phyloP scores from a whole-genome alignment of 257 asterid genomes.

The Plantago major region DNA sequence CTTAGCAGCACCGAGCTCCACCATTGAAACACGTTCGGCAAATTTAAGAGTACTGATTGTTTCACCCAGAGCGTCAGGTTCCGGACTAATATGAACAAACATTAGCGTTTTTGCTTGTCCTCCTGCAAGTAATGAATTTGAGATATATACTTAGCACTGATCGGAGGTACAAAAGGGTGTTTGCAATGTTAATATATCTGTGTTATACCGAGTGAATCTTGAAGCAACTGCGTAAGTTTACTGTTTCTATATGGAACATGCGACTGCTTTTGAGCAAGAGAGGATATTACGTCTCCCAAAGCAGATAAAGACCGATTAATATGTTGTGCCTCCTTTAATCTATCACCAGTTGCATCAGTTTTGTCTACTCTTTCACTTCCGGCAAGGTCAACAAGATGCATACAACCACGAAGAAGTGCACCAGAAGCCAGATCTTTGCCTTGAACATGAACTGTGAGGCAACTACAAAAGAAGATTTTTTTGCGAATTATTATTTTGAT shows the following conservation, averaged over 20 bases:
- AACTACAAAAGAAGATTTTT: slow-evolving; percentile 41
- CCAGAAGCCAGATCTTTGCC: slow-evolving; percentile 77
- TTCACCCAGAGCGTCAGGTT: slow-evolving; percentile 66
- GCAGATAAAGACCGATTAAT: slow-evolving; percentile 80
- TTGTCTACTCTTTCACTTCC: slow-evolving; percentile 85
- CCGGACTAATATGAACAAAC: slow-evolving; percentile 89
- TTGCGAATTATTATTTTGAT: not conserved
- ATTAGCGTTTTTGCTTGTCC: slow-evolving; percentile 83
- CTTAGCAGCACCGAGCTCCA: slow-evolving; percentile 78
- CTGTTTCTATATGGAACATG: slow-evolving; percentile 86
- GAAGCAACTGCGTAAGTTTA: slow-evolving; percentile 88
- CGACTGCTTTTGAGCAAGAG: slow-evolving; percentile 70
- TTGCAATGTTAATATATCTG: not conserved
- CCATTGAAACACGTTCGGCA: slow-evolving; percentile 84
- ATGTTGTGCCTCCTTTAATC: slow-evolving; percentile 72
- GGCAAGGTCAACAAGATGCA: slow-evolving; percentile 92
- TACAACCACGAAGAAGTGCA: slow-evolving; percentile 52
- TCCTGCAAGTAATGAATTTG: slow-evolving; percentile 36
- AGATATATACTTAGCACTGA: slow-evolving; percentile 9
- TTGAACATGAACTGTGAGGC: slow-evolving; percentile 80
- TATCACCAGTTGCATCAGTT: slow-evolving; percentile 68
- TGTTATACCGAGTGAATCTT: slow-evolving; percentile 69
- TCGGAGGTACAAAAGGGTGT: not conserved
- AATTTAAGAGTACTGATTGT: slow-evolving; percentile 81
- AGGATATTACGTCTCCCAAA: slow-evolving; percentile 78